Evolutionary conservation across 148 eudicot genomes (phyloP).

Genomic region (Fagopyrum homotropicum): DNA sequence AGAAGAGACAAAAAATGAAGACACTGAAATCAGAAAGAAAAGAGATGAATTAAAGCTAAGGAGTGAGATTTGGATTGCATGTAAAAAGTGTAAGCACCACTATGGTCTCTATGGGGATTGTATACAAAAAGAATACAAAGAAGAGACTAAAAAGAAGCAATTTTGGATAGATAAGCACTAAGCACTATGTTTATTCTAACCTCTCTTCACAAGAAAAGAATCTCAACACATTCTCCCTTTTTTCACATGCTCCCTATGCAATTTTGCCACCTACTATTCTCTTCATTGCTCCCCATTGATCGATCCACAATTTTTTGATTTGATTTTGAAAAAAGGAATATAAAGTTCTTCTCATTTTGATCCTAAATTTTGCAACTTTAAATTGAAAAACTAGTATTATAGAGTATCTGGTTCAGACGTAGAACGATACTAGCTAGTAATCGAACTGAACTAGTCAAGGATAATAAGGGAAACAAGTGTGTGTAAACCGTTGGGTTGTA

Average conservation of each 20-base stretch:
- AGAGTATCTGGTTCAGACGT: too few relatives aligned
- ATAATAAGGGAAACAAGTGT: too few relatives aligned
- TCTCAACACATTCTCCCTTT: not conserved
- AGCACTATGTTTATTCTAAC: not conserved
- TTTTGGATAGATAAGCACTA: not conserved
- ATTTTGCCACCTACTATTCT: not conserved
- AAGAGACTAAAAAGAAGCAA: not conserved
- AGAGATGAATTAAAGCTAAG: not conserved
- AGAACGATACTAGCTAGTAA: too few relatives aligned
- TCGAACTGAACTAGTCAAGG: too few relatives aligned
- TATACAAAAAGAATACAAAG: not conserved
- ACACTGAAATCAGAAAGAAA: not conserved
- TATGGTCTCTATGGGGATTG: not conserved
- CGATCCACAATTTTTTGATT: not conserved
- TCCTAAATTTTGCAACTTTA: not conserved
- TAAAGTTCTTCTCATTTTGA: not conserved
- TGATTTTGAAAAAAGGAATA: not conserved
- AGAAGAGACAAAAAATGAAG: conserved; percentile 2
- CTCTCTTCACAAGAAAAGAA: conserved; percentile 6
- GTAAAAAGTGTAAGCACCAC: not conserved
- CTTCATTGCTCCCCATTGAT: not conserved
- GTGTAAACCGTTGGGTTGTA: too few relatives aligned
- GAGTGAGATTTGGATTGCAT: not conserved
- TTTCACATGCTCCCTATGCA: conserved; percentile 1
- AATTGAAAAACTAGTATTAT: not conserved